Evolutionary conservation across 345 rosid genomes (phyloP).

Genomic region (Citrus sp.): DNA sequence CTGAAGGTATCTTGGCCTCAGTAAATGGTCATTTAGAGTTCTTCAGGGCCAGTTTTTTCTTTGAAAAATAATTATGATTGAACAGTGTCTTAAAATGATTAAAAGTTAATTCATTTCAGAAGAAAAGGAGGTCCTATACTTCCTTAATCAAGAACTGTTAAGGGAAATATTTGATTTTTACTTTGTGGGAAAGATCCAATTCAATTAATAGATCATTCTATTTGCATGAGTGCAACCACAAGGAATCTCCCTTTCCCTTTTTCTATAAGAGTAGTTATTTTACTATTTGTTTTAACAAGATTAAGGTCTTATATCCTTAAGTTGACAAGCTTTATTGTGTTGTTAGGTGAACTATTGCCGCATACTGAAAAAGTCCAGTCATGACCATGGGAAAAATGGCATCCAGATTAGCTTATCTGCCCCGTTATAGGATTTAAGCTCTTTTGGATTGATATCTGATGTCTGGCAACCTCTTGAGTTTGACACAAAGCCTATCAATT

Average conservation of each 20-base stretch:
- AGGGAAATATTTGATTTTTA: neutral
- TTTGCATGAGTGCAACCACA: neutral
- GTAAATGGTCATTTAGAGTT: neutral
- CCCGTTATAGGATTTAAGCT: constrained; percentile 25
- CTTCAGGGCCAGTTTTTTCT: neutral
- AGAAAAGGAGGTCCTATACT: neutral
- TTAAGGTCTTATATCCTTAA: neutral
- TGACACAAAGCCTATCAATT: constrained; percentile 3
- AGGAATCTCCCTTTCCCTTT: neutral
- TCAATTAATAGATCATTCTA: neutral
- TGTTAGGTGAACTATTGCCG: constrained; percentile 71
- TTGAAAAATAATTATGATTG: neutral
- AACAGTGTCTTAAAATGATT: neutral
- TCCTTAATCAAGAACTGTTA: neutral
- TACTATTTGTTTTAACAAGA: neutral
- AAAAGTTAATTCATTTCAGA: neutral
- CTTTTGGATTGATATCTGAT: neutral
- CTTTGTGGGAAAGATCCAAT: neutral
- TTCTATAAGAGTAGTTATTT: neutral
- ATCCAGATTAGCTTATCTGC: constrained; percentile 54
- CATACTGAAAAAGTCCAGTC: constrained; percentile 50
- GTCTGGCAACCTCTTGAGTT: neutral
- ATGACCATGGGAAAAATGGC: constrained; percentile 61
- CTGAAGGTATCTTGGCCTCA: neutral
- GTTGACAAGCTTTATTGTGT: constrained; percentile 17